phyloP scores from a whole-genome alignment of 1,139 yeast species.

The Magnusiomyces fungicola region DNA sequence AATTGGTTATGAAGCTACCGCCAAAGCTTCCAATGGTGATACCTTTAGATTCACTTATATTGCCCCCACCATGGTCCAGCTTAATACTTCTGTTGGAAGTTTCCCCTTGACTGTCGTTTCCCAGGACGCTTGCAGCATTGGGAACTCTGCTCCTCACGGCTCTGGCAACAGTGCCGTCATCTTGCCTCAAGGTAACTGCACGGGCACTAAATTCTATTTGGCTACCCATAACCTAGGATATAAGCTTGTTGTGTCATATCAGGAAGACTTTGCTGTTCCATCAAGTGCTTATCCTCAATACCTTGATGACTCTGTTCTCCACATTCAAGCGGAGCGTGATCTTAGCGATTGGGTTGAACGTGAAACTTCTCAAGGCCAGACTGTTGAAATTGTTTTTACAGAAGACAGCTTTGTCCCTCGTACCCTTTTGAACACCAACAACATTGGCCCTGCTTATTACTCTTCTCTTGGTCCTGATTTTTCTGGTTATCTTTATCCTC shows the following conservation, averaged over 20 bases:
- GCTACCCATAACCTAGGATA: conserved; percentile 9
- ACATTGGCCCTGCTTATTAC: conserved; percentile 8
- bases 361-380: conserved; percentile 3
- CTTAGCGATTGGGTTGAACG: conserved; percentile 13
- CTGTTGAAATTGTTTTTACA: conserved; percentile 6
- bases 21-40: not conserved
- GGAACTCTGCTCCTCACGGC: not conserved
- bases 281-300: conserved; percentile 1
- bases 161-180: not conserved
- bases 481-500: conserved; percentile 18
- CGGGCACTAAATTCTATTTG: conserved; percentile 8
- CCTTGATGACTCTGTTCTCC: conserved; percentile 6
- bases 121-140: conserved; percentile 5
- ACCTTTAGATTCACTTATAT: conserved; percentile 8
- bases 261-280: not conserved
- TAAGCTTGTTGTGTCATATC: conserved; percentile 8
- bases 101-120: conserved; percentile 1
- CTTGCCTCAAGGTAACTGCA: conserved; percentile 8
- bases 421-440: not conserved
- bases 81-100: not conserved
- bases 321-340: conserved; percentile 7
- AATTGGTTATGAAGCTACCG: conserved; percentile 5
- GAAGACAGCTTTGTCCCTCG: not conserved
- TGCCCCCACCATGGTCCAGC: conserved; percentile 6
- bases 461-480: conserved; percentile 20